These are phyloP conservation scores for Handroanthus guayacan DNA, from an alignment of 257 asterid genomes.

Conservation along the genomic window DNA sequence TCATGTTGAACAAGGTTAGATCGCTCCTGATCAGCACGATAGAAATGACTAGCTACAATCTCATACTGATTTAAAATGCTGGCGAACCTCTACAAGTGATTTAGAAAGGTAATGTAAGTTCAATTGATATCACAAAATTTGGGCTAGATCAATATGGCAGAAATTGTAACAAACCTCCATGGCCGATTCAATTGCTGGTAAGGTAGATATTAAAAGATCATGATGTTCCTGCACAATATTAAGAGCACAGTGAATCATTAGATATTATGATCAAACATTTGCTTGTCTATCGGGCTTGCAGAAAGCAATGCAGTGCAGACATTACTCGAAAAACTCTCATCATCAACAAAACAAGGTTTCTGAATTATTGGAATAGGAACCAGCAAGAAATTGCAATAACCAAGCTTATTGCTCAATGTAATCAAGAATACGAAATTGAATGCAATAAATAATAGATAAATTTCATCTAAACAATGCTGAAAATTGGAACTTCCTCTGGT, in stretches of 20 bases:
- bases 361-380: constrained; percentile 19
- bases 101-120: constrained; percentile 40
- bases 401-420: constrained; percentile 25
- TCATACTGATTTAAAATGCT: constrained; percentile 78
- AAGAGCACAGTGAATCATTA: constrained; percentile 40
- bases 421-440: constrained; percentile 9
- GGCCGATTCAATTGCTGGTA: constrained; percentile 85
- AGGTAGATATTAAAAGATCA: constrained; percentile 78
- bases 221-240: constrained; percentile 83
- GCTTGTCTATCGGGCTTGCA: constrained; percentile 17
- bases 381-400: constrained; percentile 24
- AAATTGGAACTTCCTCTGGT: constrained; percentile 12
- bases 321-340: constrained; percentile 15
- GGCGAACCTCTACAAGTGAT: constrained; percentile 69
- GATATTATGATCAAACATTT: constrained; percentile 28
- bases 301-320: constrained; percentile 30
- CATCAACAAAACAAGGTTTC: constrained; percentile 29
- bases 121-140: constrained; percentile 30
- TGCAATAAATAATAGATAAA: constrained; percentile 16
- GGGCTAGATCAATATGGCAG: constrained; percentile 35
- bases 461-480: constrained; percentile 23
- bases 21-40: constrained; percentile 85
- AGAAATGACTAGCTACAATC: constrained; percentile 73
- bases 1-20: constrained; percentile 76
- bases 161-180: constrained; percentile 74